Base-by-base conservation (phyloP, 1,284 basidiomycete species). In the Anthracocystis walkeri region DNA sequence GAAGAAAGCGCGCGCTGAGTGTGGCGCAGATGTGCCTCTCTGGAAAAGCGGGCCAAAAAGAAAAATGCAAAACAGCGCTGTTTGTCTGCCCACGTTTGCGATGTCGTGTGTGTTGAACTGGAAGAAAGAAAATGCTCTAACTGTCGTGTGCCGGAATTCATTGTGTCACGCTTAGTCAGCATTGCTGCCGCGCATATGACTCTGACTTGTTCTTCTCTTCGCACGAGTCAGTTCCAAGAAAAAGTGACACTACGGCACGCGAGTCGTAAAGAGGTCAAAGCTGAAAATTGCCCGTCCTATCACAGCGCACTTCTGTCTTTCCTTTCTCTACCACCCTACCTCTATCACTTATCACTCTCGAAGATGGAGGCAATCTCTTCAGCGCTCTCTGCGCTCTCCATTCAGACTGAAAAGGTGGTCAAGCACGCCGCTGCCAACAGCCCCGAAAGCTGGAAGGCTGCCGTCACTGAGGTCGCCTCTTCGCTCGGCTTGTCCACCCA, bases 351-450 rank as follows among this genome's bases (percentile, higher is more conserved):
- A 20, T 11, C 3, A 10, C 35, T 21, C 14, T 7, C 35, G 31
- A 29, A 33, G 35, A 75, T 75, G 73, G 73, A 76, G 61, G 69
- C 74, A 25, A 72, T 79, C 65, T 67, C 65, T 40, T 71, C 74
- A 56, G 68, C 72, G 53, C 75, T 79, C 44, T 65, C 68, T 42
- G 61, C 78, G 59, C 75, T 79, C 56, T 79, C 78, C 52, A 75
- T 79, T 48, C 49, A 66, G 46, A 62, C 75, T 51, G 64, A 71
- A 45, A 73, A 77, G 58, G 62, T 76, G 54, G 65, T 79, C 75
- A 73, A 77, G 65, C 78, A 79, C 49, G 75, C 78, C 16, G 65
- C 78, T 25, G 58, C 78, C 61, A 72, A 71, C 63, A 75, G 72
- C 50, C 78, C 78, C 21, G 78, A 77, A 50, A 57, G 49, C 58